phyloP scores from a whole-genome alignment of 2,329 filamentous ascomycete species.

The Diplodia mutila region DNA sequence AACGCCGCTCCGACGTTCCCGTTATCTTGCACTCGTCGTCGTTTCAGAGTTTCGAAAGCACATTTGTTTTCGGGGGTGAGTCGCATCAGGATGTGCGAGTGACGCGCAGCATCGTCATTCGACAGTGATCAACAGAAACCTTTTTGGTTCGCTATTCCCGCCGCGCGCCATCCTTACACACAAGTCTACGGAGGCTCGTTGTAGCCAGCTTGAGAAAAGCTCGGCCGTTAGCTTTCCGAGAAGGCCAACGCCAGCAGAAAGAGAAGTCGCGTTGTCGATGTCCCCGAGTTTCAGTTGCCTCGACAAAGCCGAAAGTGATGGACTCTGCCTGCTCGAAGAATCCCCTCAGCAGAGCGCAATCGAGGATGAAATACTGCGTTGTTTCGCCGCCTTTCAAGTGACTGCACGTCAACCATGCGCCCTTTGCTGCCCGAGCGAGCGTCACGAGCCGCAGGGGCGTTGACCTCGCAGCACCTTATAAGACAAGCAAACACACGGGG shows the following conservation, averaged over 20 bases:
- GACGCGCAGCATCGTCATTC: not conserved
- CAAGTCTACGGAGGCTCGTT: not conserved
- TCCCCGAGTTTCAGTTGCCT: not conserved
- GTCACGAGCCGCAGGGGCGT: not conserved
- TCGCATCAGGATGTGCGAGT: not conserved
- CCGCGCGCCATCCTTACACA: not conserved
- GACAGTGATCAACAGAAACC: not conserved
- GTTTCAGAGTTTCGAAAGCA: not conserved
- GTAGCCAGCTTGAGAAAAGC: not conserved
- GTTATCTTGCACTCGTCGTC: not conserved
- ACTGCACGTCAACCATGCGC: not conserved
- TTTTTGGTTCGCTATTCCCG: not conserved
- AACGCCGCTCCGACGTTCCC: not conserved
- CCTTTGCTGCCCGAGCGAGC: not conserved
- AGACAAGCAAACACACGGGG: not conserved
- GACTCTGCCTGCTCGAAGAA: not conserved
- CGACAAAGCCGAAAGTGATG: not conserved
- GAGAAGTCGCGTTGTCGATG: too few relatives aligned
- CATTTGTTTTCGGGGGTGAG: not conserved
- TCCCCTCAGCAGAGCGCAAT: not conserved
- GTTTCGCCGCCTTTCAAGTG: not conserved
- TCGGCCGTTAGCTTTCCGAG: not conserved
- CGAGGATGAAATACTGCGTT: not conserved
- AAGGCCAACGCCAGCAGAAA: not conserved
- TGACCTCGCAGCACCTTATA: not conserved